Evolutionary conservation across 2,329 filamentous ascomycete species (phyloP), one percentile per base, ranked within the genome.

Genomic region (Bipolaris oryzae): DNA sequence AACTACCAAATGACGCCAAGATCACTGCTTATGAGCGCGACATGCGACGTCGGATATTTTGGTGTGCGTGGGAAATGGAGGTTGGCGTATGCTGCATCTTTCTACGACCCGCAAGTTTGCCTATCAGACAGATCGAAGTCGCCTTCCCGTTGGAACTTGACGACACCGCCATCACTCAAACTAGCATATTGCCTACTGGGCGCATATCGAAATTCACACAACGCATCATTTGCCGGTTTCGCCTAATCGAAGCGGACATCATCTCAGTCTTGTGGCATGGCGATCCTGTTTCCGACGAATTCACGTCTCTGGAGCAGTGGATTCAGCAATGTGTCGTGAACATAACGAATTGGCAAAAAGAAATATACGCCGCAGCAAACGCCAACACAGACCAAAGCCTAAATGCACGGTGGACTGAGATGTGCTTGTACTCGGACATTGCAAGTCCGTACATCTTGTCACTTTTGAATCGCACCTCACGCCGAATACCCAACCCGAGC

Each of bases 31-130:
- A 71, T 41, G 57, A 73, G 45, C 72, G 73, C n/a, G 73, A 76
- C 43, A 74, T 74, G 72, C 64, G 73, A n/a, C 67, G 73, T 23
- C 71, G 73, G 15, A 48, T 76, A 37, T 76, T 76, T 23, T 76
- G 73, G 73, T 72, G 69, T 42, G 72, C 72, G 13, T 76, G 72
- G 72, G 73, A 76, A 42, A 75, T 75, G 73, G 73, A 76, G 48
- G 70, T 74, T 15, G 71, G 71, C 7, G 73, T 75, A 1, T 74
- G 72, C 42, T 71, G 66, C 23, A 72, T 73, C 39, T 75, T 75
- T 21, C 41, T 71, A 10, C 69, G 70, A 5, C 72, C 71, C 2
- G 68, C 69, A 9, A 72, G 64, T 38, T 53, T 76, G n/a, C 71
- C 72, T 7, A 70, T 70, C 34, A 64, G 66, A 28, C 57, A 54